phyloP scores from a whole-genome alignment of 2,329 filamentous ascomycete genomes.

The Diaporthe nobilis region DNA sequence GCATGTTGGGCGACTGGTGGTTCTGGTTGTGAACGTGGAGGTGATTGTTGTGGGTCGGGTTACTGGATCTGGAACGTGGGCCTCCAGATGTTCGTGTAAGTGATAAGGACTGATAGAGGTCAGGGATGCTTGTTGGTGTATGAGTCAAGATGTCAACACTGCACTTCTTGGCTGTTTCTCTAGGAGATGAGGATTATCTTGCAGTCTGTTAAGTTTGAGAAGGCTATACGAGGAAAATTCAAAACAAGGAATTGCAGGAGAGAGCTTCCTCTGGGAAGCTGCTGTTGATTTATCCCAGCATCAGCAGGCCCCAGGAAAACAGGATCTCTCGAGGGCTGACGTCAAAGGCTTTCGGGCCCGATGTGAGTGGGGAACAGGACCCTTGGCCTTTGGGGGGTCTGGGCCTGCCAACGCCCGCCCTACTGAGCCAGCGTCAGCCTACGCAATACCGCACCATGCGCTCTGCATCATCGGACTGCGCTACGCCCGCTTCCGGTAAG shows the following conservation, averaged over 20 bases:
- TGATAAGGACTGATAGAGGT: not conserved
- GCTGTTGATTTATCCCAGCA: slow-evolving; percentile 36
- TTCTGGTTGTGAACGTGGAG: not conserved
- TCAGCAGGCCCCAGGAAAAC: slow-evolving; percentile 36
- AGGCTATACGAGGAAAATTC: not conserved
- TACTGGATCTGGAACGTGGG: slow-evolving; percentile 14
- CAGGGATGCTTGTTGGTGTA: not conserved
- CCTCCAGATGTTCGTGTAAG: slow-evolving; percentile 15
- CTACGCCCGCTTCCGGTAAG: slow-evolving; percentile 16
- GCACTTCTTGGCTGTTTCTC: not conserved
- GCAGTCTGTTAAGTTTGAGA: not conserved
- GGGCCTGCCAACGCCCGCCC: not conserved
- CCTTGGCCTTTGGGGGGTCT: slow-evolving; percentile 22
- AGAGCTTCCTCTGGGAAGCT: not conserved
- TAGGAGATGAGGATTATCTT: not conserved
- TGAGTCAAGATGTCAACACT: not conserved
- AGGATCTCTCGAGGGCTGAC: slow-evolving; percentile 42
- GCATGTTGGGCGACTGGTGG: not conserved
- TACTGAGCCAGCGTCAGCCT: slow-evolving; percentile 9
- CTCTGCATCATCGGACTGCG: slow-evolving; percentile 29
- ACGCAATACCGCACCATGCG: slow-evolving; percentile 29
- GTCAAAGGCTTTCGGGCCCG: slow-evolving; percentile 38
- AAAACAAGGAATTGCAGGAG: not conserved
- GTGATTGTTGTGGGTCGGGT: slow-evolving; percentile 9
- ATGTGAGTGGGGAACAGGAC: slow-evolving; percentile 20